Base-by-base conservation (phyloP, 176 grass and related monocot genomes). In the Panicum miliaceum region DNA sequence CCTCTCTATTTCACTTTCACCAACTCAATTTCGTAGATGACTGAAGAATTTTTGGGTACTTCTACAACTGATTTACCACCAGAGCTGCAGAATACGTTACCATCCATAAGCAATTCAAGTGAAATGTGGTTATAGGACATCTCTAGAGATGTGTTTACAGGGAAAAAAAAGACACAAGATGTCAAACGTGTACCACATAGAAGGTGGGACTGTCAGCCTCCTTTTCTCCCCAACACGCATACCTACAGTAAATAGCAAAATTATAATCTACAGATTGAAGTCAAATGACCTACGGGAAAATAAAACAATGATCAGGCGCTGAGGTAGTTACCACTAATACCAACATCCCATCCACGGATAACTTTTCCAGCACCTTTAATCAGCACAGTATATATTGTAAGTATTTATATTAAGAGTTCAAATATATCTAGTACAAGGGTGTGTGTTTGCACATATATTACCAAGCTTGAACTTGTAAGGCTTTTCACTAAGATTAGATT, bases 201-300 rank as follows among this genome's bases (percentile, higher is more conserved):
- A 64, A 83, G 96, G 89, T 69, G 93, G 91, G 45, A 95, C 40
- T 11, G 83, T 88, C 62, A 97, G 85, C 64, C 82, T 97, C 52
- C 91, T 94, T 89, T 90, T 98, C 38, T 94, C 96, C 29, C 96
- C 96, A 78, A 94, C 74, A 60, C 84, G 83, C 96, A 98, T 96
- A 68, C 96, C 96, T 98, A 26, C 25, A 87, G 23, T 73, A 5
- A 48, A 68, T 6, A 43, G 47, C 26, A 34, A 68, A 80, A 71
- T 0, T 85, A 68, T 48, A 51, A 82, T 53, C 0, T 71, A 69
- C 25, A 69, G 56, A 42, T 2, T 23, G 34, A 47, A 36, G 2
- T 66, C 56, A 25, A 88, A 67, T 4, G 22, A 19, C 2, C 25
- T 40, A 32, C 32, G 18, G 22, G 4, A 22, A 77, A 41, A 4